Evolutionary conservation across 169 alveolate genomes (phyloP).

Genomic region (Plasmodium vinckei): DNA sequence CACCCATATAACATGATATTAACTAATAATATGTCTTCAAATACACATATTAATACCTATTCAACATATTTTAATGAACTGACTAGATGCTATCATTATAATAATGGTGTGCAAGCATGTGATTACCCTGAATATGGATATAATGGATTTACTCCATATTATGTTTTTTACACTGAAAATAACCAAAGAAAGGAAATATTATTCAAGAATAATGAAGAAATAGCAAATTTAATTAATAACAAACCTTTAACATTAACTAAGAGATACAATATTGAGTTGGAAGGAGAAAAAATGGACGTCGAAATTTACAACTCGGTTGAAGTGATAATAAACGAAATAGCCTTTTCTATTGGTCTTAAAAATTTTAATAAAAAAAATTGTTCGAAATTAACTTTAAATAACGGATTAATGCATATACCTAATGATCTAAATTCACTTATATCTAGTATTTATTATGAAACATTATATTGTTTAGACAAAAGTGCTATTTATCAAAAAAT

Average conservation of each 20-base stretch:
- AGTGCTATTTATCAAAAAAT: conserved; percentile 30
- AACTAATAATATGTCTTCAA: background rate
- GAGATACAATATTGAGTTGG: conserved; percentile 21
- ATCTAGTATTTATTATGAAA: conserved; percentile 49
- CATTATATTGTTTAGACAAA: conserved; percentile 18
- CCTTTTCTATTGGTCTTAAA: conserved; percentile 25
- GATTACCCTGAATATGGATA: conserved; percentile 17
- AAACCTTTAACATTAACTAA: conserved; percentile 5
- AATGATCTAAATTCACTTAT: conserved; percentile 39
- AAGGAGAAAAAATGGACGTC: conserved; percentile 38
- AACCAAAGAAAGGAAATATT: conserved; percentile 64
- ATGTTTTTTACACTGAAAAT: conserved; percentile 63
- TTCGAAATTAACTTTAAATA: conserved; percentile 15
- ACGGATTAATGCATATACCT: conserved; percentile 22
- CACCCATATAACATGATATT: conserved; percentile 35
- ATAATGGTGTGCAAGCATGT: conserved; percentile 41
- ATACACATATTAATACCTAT: background rate
- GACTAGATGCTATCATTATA: conserved; percentile 29
- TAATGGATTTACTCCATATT: conserved; percentile 28
- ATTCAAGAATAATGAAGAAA: conserved; percentile 19
- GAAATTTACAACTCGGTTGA: conserved; percentile 31
- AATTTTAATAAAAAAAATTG: conserved; percentile 23
- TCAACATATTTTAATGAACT: conserved; percentile 9
- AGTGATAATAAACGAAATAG: conserved; percentile 34
- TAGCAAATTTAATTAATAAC: conserved; percentile 17